Percentiles rank a stretch among this genome's conserved stretches.
Conservation (phyloP, 1,284 basidiomycete species). For the Sparassis latifolia region DNA sequence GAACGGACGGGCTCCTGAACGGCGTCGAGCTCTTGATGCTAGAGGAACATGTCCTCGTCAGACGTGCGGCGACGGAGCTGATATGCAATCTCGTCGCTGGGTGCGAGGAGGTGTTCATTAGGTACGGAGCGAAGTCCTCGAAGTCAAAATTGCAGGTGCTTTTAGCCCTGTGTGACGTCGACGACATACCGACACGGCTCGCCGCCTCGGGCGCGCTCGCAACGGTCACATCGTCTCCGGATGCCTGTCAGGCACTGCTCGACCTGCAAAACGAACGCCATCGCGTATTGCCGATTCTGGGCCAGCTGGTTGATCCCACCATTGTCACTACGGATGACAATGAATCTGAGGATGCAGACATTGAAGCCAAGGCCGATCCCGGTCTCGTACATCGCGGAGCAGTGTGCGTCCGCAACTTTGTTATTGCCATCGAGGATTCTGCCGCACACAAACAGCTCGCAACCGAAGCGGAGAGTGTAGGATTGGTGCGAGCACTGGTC, state of each 20-base stretch:
- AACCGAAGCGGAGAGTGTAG: constrained; percentile 42
- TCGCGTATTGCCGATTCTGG: constrained; percentile 54
- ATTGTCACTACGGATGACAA: constrained; percentile 25
- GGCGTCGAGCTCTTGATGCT: constrained; percentile 79
- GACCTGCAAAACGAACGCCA: constrained; percentile 56
- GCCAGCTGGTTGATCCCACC: constrained; percentile 57
- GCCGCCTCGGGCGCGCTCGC: constrained; percentile 87
- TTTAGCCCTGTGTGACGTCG: constrained; percentile 78
- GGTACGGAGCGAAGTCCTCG: constrained; percentile 49
- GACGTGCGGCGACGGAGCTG: constrained; percentile 87
- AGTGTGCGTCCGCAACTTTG: constrained; percentile 62
- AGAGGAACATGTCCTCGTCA: constrained; percentile 77
- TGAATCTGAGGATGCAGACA: constrained; percentile 26
- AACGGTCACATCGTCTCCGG: constrained; percentile 58
- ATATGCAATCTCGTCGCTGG: constrained; percentile 86
- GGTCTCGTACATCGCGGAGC: constrained; percentile 74
- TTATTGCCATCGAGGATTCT: constrained; percentile 38
- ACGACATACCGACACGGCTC: constrained; percentile 75
- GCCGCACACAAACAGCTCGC: constrained; percentile 34
- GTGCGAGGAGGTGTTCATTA: constrained; percentile 68
- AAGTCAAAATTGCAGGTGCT: constrained; percentile 75
- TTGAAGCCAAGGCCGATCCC: constrained; percentile 32
- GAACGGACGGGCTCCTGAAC: constrained; percentile 53
- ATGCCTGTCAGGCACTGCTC: constrained; percentile 57
- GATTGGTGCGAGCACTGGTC: constrained; percentile 44